Base-by-base conservation (phyloP, 2,329 filamentous ascomycete species). In the Akanthomyces muscarius region DNA sequence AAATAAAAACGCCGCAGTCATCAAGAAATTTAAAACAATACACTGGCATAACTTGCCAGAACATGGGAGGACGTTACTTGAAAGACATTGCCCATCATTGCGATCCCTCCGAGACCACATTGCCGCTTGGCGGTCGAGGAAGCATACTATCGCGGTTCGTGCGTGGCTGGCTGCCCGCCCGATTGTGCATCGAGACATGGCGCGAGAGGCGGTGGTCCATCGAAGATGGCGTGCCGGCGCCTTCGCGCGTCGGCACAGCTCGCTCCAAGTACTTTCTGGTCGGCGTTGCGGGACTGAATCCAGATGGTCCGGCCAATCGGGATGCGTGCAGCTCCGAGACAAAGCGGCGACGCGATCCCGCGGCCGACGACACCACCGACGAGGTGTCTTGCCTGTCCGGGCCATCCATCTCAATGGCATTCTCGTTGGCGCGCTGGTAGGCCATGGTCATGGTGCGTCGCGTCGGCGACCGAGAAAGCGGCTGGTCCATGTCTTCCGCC, bases 381-480 rank as follows among this genome's bases (percentile, higher is more conserved):
- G 68, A 60, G 38, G 76, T 63, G 38, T 68, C 78, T 11, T 68
- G 69, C 18, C 59, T 25, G 30, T 61, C 59, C 33, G 76, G 72
- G 14, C 75, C 71, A 21, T 74, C 66, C 16, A 73, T 71, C 44
- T 74, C 69, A 41, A 80, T 73, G 25, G 73, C 69, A 33, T 48
- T 50, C 54, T 61, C 28, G 62, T 33, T 33, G 51, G 61, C 63
- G 48, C 73, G 67, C 75, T 79, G 65, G 66, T 73, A 69, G 33
- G 55, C 55, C 55, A 58, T 76, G 80, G 59, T 89, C 86, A 0
- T 85, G 87, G 42, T 74, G 4, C 85, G 84, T 28, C 86, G 78
- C 4, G 86, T 87, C 1, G 85, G 84, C 2, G 81, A 78, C 23
- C 57, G n/a, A 83, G 80, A 66, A 83, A 80, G 54, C 23, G 82